Evolutionary conservation across 805 yeast species (phyloP).

Genomic region (Starmera amethionina): DNA sequence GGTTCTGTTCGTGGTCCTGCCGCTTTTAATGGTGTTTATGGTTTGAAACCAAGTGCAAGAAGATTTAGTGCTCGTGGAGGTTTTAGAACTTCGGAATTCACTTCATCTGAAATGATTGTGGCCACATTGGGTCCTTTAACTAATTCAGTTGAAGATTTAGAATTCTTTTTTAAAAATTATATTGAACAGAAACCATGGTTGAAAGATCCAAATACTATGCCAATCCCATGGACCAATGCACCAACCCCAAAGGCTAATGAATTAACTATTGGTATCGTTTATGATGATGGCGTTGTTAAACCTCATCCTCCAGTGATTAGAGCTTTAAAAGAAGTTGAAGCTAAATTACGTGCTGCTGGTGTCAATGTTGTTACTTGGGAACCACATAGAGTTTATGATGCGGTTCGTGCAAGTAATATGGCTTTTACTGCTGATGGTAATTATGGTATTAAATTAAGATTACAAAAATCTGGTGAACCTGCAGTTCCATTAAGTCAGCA

Average conservation of each 20-base stretch:
- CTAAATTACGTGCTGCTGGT: conserved; percentile 48
- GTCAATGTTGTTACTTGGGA: conserved; percentile 45
- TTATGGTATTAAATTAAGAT: conserved; percentile 37
- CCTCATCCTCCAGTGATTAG: conserved; percentile 61
- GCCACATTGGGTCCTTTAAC: conserved; percentile 66
- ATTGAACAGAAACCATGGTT: conserved; percentile 45
- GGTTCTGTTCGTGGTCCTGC: conserved; percentile 67
- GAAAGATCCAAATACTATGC: conserved; percentile 25
- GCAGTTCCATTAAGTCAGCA: conserved; percentile 54
- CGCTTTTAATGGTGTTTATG: conserved; percentile 51
- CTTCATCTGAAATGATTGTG: conserved; percentile 42
- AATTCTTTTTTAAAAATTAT: conserved; percentile 53
- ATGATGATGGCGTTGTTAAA: conserved; percentile 56
- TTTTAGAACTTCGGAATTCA: conserved; percentile 5
- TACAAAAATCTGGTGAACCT: conserved; percentile 63
- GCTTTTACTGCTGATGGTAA: conserved; percentile 66
- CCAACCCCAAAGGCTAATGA: conserved; percentile 25
- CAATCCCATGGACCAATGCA: conserved; percentile 31
- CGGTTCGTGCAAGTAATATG: conserved; percentile 44
- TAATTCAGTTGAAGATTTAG: conserved; percentile 55
- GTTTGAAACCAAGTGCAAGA: conserved; percentile 51
- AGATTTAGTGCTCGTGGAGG: conserved; percentile 30
- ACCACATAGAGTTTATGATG: conserved; percentile 48
- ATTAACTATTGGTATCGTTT: conserved; percentile 52
- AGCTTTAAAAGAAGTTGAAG: conserved; percentile 43